Percentiles rank a stretch among this genome's conserved stretches.
Conservation (phyloP, 2,329 filamentous ascomycete genomes). For the Cordyceps cicadae region DNA sequence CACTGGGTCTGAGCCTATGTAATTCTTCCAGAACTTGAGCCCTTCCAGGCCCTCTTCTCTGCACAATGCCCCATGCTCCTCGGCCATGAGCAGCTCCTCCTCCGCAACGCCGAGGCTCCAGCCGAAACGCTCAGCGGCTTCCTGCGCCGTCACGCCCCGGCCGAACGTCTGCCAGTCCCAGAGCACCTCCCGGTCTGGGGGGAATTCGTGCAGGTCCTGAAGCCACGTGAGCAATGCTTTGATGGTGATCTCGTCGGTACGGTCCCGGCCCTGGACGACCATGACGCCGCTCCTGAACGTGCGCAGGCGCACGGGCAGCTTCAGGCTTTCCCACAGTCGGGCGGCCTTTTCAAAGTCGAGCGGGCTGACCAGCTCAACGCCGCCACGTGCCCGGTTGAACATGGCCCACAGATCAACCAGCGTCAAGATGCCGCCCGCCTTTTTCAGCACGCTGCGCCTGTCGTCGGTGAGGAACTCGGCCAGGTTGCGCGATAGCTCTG, state of each 20-base stretch:
- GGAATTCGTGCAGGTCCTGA: constrained; percentile 58
- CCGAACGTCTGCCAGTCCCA: constrained; percentile 78
- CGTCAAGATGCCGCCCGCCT: constrained; percentile 79
- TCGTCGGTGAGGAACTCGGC: constrained; percentile 89
- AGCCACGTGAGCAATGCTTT: constrained; percentile 70
- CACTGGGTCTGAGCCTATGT: constrained; percentile 34
- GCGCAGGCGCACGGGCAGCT: constrained; percentile 75
- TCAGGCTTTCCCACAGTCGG: constrained; percentile 77
- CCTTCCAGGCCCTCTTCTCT: constrained; percentile 90
- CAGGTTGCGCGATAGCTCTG: constrained; percentile 73
- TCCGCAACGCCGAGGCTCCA: constrained; percentile 96
- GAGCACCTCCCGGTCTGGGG: constrained; percentile 53
- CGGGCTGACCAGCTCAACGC: constrained; percentile 89
- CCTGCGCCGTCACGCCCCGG: constrained; percentile 79
- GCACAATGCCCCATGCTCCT: constrained; percentile 79
- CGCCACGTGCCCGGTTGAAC: constrained; percentile 87
- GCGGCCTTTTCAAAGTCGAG: constrained; percentile 87
- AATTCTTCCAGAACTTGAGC: constrained; percentile 87
- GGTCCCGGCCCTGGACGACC: constrained; percentile 80
- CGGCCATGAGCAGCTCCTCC: constrained; percentile 95
- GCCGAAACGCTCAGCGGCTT: constrained; percentile 80
- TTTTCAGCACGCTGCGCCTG: constrained; percentile 64
- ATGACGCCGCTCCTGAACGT: constrained; percentile 91
- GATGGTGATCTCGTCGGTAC: constrained; percentile 86
- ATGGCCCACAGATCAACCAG: constrained; percentile 88